Base-by-base conservation (phyloP, 2,329 filamentous ascomycete genomes). In the Colletotrichum costaricense region DNA sequence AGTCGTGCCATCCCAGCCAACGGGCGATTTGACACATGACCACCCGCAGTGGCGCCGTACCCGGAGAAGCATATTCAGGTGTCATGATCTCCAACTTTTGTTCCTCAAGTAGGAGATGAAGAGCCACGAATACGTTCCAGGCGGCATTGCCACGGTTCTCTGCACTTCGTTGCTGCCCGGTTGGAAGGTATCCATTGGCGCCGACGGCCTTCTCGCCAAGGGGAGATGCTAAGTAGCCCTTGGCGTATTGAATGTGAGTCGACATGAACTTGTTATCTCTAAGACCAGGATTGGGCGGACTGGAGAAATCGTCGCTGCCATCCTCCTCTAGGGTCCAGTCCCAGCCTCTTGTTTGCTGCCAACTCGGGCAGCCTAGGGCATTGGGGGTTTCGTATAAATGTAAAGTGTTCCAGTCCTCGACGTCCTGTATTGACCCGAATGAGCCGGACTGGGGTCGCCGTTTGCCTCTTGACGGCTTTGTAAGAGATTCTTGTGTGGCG, bases 41-140 rank as follows among this genome's bases (percentile, higher is more conserved):
- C 19, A 93, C 91, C n/a, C 91, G 90, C 26, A 98, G 78, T 60
- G 89, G 86, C 11, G 82, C 80, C 30, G 85, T 82, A 0, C 86
- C 84, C 0, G 85, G 83, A 4, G 86, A 85, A 2, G 78, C 76
- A 52, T 84, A 83, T 63, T 88, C 86, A 0, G 86, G 83, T 0
- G 82, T 82, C 74, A 87, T 85, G 5, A 92, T 89, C 74, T 94
- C 91, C 2, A 99, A 88, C 79, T 97, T 98, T 75, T 93, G 88
- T 80, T 99, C 97, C 81, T 99, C 96, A 0, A 93, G 88, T n/a
- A 97, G 85, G 3, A 98, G 86, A 83, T 99, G 97, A 14, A 99
- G 86, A 1, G 90, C 93, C 75, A 97, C 86, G 49, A 96, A 88
- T 64, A 93, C 87, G 78, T 94, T 89, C 79, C 93, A 85, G 42